Percentiles rank a stretch among this genome's conserved stretches.
Evolutionary conservation across 768 basidiomycete genomes (phyloP).

Genomic region (Mycena galericulata): DNA sequence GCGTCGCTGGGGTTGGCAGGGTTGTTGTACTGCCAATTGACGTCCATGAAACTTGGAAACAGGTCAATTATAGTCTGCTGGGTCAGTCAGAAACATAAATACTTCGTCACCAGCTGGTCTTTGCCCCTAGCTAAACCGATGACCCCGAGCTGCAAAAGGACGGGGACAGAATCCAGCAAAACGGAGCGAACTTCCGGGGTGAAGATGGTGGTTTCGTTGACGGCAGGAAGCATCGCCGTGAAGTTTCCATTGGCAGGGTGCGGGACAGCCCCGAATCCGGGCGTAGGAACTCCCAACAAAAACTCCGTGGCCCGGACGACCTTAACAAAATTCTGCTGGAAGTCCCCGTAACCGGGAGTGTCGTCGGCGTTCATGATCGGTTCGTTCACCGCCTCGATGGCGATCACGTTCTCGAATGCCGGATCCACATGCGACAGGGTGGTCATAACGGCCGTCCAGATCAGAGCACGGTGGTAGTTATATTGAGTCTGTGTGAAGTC

Average conservation of each 20-base stretch:
- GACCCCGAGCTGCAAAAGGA: conserved; percentile 47
- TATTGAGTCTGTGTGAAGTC: conserved; percentile 61
- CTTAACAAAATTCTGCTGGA: conserved; percentile 77
- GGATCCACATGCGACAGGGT: conserved; percentile 77
- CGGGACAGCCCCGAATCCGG: conserved; percentile 41
- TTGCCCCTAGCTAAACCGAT: conserved; percentile 16
- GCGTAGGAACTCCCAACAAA: conserved; percentile 64
- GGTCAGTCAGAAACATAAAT: conserved; percentile 21
- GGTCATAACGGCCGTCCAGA: conserved; percentile 89
- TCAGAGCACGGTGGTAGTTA: conserved; percentile 82
- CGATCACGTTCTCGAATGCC: conserved; percentile 70
- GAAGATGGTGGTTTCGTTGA: conserved; percentile 39
- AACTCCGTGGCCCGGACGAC: conserved; percentile 75
- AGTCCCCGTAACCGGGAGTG: conserved; percentile 79
- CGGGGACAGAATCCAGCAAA: conserved; percentile 51
- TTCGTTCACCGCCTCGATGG: conserved; percentile 84
- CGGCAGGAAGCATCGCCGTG: conserved; percentile 40
- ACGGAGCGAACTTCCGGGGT: conserved; percentile 42
- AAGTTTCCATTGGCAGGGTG: conserved; percentile 39
- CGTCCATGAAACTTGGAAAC: conserved; percentile 78
- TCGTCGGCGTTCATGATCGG: conserved; percentile 76
- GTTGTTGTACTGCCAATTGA: conserved; percentile 80
- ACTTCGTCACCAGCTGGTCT: conserved; percentile 51
- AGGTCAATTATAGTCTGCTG: conserved; percentile 11
- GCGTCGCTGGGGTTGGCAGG: conserved; percentile 80